These are phyloP conservation scores for Moniliella sp. DNA, from an alignment of 1,284 basidiomycete species.

Conservation along the genomic window DNA sequence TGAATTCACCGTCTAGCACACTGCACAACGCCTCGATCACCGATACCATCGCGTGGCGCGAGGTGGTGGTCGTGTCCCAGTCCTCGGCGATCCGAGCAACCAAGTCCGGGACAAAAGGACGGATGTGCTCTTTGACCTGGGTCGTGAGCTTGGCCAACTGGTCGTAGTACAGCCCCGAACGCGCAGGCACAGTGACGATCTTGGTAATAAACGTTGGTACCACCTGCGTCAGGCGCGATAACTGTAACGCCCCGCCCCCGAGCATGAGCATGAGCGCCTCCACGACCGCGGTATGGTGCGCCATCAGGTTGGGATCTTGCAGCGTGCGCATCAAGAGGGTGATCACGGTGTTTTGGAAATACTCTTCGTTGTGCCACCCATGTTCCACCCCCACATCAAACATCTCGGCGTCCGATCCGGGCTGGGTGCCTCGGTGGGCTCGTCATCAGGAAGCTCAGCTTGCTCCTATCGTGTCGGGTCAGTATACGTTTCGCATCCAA, in stretches of 20 bases:
- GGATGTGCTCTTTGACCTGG: slow-evolving; percentile 92
- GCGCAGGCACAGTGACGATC: slow-evolving; percentile 1
- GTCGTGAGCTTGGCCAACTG: slow-evolving; percentile 85
- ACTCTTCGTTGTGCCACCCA: slow-evolving; percentile 79
- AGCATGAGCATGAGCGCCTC: slow-evolving; percentile 99
- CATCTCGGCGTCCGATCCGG: slow-evolving; percentile 1
- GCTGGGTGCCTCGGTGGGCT: too few relatives aligned
- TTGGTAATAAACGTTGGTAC: background rate
- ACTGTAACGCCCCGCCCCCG: slow-evolving; percentile 88
- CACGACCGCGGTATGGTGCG: slow-evolving; percentile 59
- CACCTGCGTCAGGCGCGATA: slow-evolving; percentile 79
- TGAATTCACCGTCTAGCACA: slow-evolving; percentile 90
- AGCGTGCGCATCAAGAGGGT: slow-evolving; percentile 67
- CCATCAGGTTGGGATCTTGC: slow-evolving; percentile 40
- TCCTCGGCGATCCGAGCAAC: slow-evolving; percentile 30
- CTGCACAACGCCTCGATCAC: slow-evolving; percentile 84
- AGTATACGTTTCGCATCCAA: background rate
- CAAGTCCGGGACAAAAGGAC: slow-evolving; percentile 42
- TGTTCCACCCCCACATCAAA: slow-evolving; percentile 1
- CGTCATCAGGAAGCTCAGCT: slow-evolving; percentile 53
- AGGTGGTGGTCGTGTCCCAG: slow-evolving; percentile 42
- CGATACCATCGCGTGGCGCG: slow-evolving; percentile 78
- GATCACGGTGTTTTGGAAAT: slow-evolving; percentile 91
- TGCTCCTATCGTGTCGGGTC: slow-evolving; percentile 35
- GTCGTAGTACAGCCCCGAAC: slow-evolving; percentile 73